Evolutionary conservation across 805 yeast genomes (phyloP).

Genomic region (Nakazawaea pomicola): DNA sequence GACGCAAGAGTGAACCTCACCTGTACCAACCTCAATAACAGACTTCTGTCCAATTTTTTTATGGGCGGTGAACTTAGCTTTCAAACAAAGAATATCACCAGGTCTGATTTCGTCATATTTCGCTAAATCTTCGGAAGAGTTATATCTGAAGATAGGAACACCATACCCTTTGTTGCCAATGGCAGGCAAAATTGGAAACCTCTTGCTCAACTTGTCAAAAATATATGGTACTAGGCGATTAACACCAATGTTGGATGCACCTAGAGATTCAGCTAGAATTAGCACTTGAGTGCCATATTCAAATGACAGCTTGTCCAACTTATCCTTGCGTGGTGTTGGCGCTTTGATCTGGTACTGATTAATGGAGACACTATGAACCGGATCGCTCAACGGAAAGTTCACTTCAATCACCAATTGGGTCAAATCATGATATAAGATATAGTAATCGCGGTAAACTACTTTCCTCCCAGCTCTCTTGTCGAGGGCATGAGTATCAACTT

Average conservation of each 20-base stretch:
- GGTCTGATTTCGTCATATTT: conserved; percentile 62
- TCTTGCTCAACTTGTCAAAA: conserved; percentile 10
- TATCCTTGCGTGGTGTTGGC: conserved; percentile 40
- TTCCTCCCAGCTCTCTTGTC: conserved; percentile 52
- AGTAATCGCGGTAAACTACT: conserved; percentile 55
- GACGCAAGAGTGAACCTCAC: conserved; percentile 50
- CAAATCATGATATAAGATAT: conserved; percentile 67
- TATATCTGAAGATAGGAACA: conserved; percentile 47
- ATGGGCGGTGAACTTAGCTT: conserved; percentile 69
- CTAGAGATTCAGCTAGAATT: conserved; percentile 35
- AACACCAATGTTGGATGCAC: conserved; percentile 22
- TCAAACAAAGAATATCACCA: conserved; percentile 79
- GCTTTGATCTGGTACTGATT: conserved; percentile 28
- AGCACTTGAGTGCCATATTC: conserved; percentile 49
- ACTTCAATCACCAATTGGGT: conserved; percentile 61
- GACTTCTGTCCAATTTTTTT: conserved; percentile 54
- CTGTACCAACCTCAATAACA: conserved; percentile 48
- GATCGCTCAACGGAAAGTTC: conserved; percentile 49
- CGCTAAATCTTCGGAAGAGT: conserved; percentile 43
- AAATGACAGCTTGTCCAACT: conserved; percentile 43
- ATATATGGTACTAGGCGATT: conserved; percentile 10
- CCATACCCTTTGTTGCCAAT: conserved; percentile 73
- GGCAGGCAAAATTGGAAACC: conserved; percentile 37
- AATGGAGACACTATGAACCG: conserved; percentile 42
- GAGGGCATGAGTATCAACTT: conserved; percentile 55